Base-by-base conservation (phyloP, 148 eudicot genomes). In the Chenopodium suecicum region DNA sequence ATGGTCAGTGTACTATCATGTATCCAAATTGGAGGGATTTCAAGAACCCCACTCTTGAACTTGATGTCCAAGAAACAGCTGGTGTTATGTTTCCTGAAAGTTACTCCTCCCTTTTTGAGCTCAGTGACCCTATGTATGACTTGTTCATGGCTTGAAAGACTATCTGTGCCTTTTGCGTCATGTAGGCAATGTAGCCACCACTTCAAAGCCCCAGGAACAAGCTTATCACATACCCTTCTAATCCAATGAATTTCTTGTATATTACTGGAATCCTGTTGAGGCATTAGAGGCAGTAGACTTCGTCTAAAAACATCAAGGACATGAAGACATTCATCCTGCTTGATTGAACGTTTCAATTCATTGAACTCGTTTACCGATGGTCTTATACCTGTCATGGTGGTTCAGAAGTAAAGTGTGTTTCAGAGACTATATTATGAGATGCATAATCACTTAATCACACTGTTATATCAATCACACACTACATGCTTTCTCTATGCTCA, bases 51-150 rank as follows among this genome's bases (percentile, higher is more conserved):
- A 16, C 88, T 84, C 58, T 85, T 76, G 87, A 90, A 92, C 63
- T 78, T 86, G 10, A 92, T 77, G 76, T 92, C 94, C 97, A 92
- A 91, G 81, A 92, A 89, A 34, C 89, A 76, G 73, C 86, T 93
- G 0, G 90, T 89, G 44, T 84, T 86, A 47, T 86, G 78, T 54
- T 84, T 90, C 81, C 78, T 86, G 85, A 91, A 88, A 47, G 85
- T 92, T 46, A 92, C 79, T 37, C 94, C 94, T 3, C 94, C 83
- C 9, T 91, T 90, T 72, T 80, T 85, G 46, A 91, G 88, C 77
- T 89, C 89, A 0, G 97, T 85, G 68, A 87, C 97, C 48, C 92
- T 89, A 60, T 88, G 91, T 25, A 91, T 86, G 23, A 91, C 67
- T 44, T 89, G 91, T 58, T 82, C 87, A 72, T 90, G 34, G 34